phyloP scores from a whole-genome alignment of 2,329 filamentous ascomycete genomes.

The Spiromastix sp. region DNA sequence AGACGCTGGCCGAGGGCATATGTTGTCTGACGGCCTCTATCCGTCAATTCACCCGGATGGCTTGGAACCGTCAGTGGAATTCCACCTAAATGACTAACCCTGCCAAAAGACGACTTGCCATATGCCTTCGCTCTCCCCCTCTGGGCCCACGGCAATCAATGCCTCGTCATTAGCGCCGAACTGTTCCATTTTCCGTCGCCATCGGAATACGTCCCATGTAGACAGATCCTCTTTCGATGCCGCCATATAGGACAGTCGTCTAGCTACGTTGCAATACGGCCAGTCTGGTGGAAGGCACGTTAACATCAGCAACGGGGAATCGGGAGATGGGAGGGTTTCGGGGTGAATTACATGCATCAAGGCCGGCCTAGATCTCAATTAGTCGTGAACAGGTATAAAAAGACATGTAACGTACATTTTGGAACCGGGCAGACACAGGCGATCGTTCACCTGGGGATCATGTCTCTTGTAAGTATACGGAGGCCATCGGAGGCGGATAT shows the following conservation, averaged over 20 bases:
- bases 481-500: slow-evolving; percentile 4
- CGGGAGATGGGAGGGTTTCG: neutral
- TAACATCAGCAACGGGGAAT: slow-evolving; percentile 1
- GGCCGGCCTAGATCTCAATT: slow-evolving; percentile 33
- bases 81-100: neutral
- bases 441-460: slow-evolving; percentile 53
- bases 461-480: neutral
- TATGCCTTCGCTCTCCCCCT: slow-evolving; percentile 63
- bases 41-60: slow-evolving; percentile 57
- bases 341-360: slow-evolving; percentile 34
- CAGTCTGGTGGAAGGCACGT: slow-evolving; percentile 46
- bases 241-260: slow-evolving; percentile 56
- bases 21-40: slow-evolving; percentile 62
- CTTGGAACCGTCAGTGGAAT: slow-evolving; percentile 19
- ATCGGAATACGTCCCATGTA: slow-evolving; percentile 50
- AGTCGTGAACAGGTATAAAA: slow-evolving; percentile 5
- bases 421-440: slow-evolving; percentile 79
- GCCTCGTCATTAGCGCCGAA: slow-evolving; percentile 65
- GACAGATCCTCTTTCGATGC: slow-evolving; percentile 42
- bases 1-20: slow-evolving; percentile 58
- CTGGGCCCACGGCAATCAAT: slow-evolving; percentile 55
- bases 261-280: slow-evolving; percentile 80
- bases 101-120: slow-evolving; percentile 50
- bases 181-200: slow-evolving; percentile 67
- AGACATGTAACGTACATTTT: slow-evolving; percentile 45